phyloP scores from a whole-genome alignment of 192 early-diverging fungal genomes.

The Coemansia biformis region DNA sequence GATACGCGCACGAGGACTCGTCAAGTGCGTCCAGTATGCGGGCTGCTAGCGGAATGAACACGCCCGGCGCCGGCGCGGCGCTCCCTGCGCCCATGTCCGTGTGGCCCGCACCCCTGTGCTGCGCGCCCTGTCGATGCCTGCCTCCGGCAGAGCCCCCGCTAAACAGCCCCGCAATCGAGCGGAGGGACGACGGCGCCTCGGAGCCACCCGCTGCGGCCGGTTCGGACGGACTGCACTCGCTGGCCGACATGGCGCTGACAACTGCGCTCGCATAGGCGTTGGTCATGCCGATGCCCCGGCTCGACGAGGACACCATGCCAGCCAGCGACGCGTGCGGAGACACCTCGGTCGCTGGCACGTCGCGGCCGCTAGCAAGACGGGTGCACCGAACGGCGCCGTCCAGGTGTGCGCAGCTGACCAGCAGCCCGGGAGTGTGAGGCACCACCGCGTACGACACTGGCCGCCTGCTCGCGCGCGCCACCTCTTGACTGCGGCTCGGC shows the following conservation, averaged over 20 bases:
- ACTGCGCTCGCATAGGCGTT: constrained; percentile 39
- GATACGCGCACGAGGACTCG: constrained; percentile 13
- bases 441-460: constrained; percentile 21
- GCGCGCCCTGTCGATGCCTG: not conserved
- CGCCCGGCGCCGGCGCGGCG: constrained; percentile 13
- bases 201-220: not conserved
- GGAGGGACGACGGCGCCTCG: constrained; percentile 3
- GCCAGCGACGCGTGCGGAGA: constrained; percentile 1
- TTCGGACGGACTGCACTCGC: not conserved
- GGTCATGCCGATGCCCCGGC: constrained; percentile 24
- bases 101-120: not conserved
- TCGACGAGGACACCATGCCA: constrained; percentile 1
- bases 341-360: constrained; percentile 3
- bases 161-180: constrained; percentile 28
- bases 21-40: constrained; percentile 25
- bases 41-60: constrained; percentile 33
- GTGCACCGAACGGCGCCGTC: constrained; percentile 25
- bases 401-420: constrained; percentile 27
- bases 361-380: constrained; percentile 8
- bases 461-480: constrained; percentile 10
- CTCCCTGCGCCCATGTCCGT: not conserved
- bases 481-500: constrained; percentile 24
- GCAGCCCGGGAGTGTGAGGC: constrained; percentile 13
- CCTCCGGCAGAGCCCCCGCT: constrained; percentile 3
- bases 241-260: constrained; percentile 30